Base-by-base conservation (phyloP, 306 rosid species). In the Glycine soja region DNA sequence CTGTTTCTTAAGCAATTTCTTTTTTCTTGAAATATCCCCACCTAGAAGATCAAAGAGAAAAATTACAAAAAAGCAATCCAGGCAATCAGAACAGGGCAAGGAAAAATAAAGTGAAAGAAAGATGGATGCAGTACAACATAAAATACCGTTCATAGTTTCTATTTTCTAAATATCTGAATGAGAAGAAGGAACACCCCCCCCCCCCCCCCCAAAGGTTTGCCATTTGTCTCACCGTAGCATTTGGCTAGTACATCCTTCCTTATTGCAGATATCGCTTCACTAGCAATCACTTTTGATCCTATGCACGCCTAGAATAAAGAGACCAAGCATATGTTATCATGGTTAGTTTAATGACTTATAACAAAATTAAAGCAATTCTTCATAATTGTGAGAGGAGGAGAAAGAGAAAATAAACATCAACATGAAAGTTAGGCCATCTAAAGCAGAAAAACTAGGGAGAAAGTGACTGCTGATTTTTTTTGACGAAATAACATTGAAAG, bases 1-100 rank as follows among this genome's bases (percentile, higher is more conserved):
- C 95, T 94, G 98, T 84, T 95, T 95, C 85, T 75, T 91, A 48
- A 95, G 98, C 90, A 95, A 69, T 79, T 95, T 95, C 92, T 95
- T 92, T 82, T 92, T 95, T 71, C 98, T 86, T 8, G 97, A 13
- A 73, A 91, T 91, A 79, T 94, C 98, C 66, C 98, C 98, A 40
- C 96, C 97, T 92, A 75, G 43, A 84, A 84, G 56, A 73, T 81
- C 79, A 36, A 64, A 71, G 47, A 53, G 54, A n/a, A 67, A 32
- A 30, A 10, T 71, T 65, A 30, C 13, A 16, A 38, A 38, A 24
- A 38, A 38, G 43, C 43, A 38, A 68, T n/a, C 45, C 63, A 8
- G 24, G 14, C 47, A 72, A 75, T 47, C 74, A 57, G 63, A 64
- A 61, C 19, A 72, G 70, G 30, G 59, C 6, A 71, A 79, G 45